Percentiles rank a stretch among this genome's conserved stretches.
phyloP scores from a whole-genome alignment of 2,329 filamentous ascomycete genomes.

The Colletotrichum spaethianum region DNA sequence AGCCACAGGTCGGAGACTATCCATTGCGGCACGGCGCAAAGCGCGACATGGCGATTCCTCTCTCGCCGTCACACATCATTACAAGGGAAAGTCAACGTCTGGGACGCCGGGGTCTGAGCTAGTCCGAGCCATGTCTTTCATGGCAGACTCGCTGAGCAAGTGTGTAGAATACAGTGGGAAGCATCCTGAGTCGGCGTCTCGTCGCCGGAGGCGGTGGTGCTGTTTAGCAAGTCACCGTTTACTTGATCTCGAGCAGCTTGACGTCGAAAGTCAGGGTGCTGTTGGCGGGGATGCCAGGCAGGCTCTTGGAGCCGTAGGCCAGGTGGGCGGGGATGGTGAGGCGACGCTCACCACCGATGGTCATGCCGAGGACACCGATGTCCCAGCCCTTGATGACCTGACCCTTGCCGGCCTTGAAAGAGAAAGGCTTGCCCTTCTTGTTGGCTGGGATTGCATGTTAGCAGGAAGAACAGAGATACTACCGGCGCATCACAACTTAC shows the following conservation, averaged over 20 bases:
- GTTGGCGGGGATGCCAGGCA: constrained; percentile 91
- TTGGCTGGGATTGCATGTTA: constrained; percentile 73
- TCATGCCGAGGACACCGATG: constrained; percentile 92
- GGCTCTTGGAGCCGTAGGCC: constrained; percentile 88
- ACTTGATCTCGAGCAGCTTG: constrained; percentile 88
- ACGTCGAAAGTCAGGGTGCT: constrained; percentile 93
- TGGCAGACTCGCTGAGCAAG: constrained; percentile 20
- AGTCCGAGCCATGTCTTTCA: constrained; percentile 25
- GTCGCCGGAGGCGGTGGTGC: constrained; percentile 22
- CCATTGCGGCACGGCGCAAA: constrained; percentile 54
- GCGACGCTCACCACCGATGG: constrained; percentile 92
- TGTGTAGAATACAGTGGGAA: constrained; percentile 38
- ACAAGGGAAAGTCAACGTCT: constrained; percentile 40
- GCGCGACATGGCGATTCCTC: constrained; percentile 42
- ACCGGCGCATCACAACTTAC: constrained; percentile 72
- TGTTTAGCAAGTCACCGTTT: constrained; percentile 52
- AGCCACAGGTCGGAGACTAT: constrained; percentile 64
- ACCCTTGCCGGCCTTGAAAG: constrained; percentile 92
- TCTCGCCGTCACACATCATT: constrained; percentile 40
- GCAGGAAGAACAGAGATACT: constrained; percentile 19
- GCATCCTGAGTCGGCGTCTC: constrained; percentile 29
- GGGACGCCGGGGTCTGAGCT: constrained; percentile 19
- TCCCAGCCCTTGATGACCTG: constrained; percentile 99
- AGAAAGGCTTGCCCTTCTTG: constrained; percentile 98
- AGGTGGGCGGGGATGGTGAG: constrained; percentile 89